Base-by-base conservation (phyloP, 2,329 filamentous ascomycete genomes). In the Aspergillus pseudoviridinutans region DNA sequence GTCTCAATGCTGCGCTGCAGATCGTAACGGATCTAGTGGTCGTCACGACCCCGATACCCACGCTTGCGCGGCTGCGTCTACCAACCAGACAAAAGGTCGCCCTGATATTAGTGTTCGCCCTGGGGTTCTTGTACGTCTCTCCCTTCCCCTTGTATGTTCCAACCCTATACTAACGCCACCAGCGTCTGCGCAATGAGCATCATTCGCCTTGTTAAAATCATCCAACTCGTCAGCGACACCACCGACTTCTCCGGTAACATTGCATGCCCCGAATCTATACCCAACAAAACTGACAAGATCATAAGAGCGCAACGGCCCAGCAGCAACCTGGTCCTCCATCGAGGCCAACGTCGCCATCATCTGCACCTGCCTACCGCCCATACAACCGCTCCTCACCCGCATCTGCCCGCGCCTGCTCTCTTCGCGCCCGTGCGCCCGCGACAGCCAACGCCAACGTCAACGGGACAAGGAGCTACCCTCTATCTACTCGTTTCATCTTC, bases 331-430 rank as follows among this genome's bases (percentile, higher is more conserved):
- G 70, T 72, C 71, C 24, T 66, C 61, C 32, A 59, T 71, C 17
- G 71, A 72, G 62, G 52, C 58, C 41, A 69, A 68, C 51, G 56
- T 71, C 32, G 71, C 71, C 53, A 68, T 72, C 9, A 65, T 72
- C 50, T 72, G 71, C 60, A 62, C 70, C 29, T 69, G 68, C 29
- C 64, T 73, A 0, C 65, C 68, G 2, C 58, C 64, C 0, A 57
- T 72, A 0, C 61, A 67, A 9, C 70, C 70, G 0, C 58, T 73
- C 6, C 24, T 72, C 8, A 61, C 65, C 1, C 61, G 62, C 7
- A 32, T 67, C 44, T 69, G 66, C 53, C 67, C 70, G 2, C 64
- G 56, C 10, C 61, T 59, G 29, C 63, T 69, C 17, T 57, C 58
- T 53, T 59, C 29, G 55, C 65, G 8, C 41, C 44, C 44, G 61